Percentiles rank a stretch among this genome's conserved stretches.
These are phyloP conservation scores for Ceratopteris richardii DNA, from an alignment of 75 land plant genomes.

Conservation along the genomic window DNA sequence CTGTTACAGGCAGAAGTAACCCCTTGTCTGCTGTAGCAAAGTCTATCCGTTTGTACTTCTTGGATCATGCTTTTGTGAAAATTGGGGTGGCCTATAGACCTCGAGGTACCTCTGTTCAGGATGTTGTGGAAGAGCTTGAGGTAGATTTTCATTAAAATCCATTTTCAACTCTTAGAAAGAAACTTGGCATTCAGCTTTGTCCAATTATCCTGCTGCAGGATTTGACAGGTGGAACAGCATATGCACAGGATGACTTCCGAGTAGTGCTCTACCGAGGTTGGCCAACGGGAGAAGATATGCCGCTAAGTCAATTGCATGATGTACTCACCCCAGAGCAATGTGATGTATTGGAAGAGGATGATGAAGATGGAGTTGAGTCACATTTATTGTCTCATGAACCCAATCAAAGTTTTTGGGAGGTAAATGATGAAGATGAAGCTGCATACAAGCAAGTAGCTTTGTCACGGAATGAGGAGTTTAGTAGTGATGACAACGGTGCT, in stretches of 20 bases:
- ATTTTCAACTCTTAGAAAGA: neutral
- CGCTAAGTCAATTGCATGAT: slow-evolving; percentile 7
- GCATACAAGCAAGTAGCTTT: no score
- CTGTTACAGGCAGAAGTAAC: slow-evolving; percentile 67
- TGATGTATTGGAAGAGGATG: slow-evolving; percentile 10
- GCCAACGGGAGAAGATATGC: slow-evolving; percentile 45
- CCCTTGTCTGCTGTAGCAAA: slow-evolving; percentile 63
- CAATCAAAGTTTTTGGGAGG: no score
- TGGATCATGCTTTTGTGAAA: slow-evolving; percentile 71
- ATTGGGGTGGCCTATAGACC: slow-evolving; percentile 86
- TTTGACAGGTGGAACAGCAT: slow-evolving; percentile 76
- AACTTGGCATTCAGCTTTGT: neutral
- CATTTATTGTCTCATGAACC: no score
- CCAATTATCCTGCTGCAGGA: slow-evolving; percentile 39
- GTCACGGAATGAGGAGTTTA: no score
- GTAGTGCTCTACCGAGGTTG: slow-evolving; percentile 90
- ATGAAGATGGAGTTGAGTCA: neutral
- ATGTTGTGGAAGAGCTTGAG: slow-evolving; percentile 65
- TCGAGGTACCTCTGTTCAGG: slow-evolving; percentile 73
- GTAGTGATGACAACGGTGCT: neutral
- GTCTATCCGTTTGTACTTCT: slow-evolving; percentile 57
- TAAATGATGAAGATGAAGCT: no score
- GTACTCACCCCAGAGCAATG: slow-evolving; percentile 12
- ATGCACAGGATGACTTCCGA: slow-evolving; percentile 76
- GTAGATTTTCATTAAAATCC: slow-evolving; percentile 42